Evolutionary conservation across 768 basidiomycete species (phyloP).

Genomic region (Tylopilus felleus): DNA sequence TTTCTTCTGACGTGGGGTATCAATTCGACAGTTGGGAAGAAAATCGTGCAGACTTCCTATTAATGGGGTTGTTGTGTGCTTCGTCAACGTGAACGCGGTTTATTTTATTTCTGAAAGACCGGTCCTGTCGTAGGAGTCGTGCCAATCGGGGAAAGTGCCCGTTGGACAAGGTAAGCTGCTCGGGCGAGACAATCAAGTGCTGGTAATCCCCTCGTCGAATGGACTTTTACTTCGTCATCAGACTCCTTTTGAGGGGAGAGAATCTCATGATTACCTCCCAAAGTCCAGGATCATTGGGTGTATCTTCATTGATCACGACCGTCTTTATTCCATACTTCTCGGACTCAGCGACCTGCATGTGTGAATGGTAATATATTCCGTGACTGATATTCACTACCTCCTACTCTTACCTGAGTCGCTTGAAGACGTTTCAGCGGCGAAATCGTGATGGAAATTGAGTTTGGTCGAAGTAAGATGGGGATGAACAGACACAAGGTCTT

Average conservation of each 20-base stretch:
- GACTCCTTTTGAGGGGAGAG: too few relatives aligned
- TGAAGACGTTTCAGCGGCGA: neutral
- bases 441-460: neutral
- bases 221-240: too few relatives aligned
- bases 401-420: neutral
- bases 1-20: neutral
- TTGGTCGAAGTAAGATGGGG: neutral
- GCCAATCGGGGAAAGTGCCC: too few relatives aligned
- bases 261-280: neutral
- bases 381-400: too few relatives aligned
- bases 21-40: neutral
- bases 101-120: too few relatives aligned
- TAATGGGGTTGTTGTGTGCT: too few relatives aligned
- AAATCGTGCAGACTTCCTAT: too few relatives aligned
- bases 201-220: too few relatives aligned
- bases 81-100: too few relatives aligned
- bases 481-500: neutral
- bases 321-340: neutral
- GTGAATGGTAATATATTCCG: neutral
- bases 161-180: too few relatives aligned
- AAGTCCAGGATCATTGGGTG: neutral
- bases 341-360: neutral
- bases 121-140: too few relatives aligned
- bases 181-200: too few relatives aligned
- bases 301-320: constrained; percentile 9